Percentiles rank a stretch among this genome's conserved stretches.
Conservation (phyloP, 768 basidiomycete genomes). For the Phallus indusiatus region DNA sequence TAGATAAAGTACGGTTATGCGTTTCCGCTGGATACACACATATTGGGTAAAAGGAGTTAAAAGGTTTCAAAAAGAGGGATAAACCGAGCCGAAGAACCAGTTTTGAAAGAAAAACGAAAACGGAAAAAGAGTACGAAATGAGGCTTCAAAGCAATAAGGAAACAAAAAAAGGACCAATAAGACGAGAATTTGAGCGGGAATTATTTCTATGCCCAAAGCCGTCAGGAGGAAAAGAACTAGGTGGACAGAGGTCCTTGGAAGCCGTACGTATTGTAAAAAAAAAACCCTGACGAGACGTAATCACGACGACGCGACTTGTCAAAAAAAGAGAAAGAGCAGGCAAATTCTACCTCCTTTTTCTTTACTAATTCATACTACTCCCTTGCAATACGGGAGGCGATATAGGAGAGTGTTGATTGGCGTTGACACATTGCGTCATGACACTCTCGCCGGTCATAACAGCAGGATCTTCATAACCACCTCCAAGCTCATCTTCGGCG, state of each 20-base stretch:
- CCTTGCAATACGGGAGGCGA: constrained; percentile 69
- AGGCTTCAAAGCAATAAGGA: constrained; percentile 1
- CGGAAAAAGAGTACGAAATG: constrained; percentile 7
- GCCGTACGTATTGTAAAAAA: background rate
- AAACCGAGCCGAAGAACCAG: constrained; percentile 1
- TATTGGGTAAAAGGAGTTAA: background rate
- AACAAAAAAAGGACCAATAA: constrained; percentile 3
- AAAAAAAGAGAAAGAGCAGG: background rate
- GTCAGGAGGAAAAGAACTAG: background rate
- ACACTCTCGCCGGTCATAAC: constrained; percentile 25
- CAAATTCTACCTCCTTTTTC: constrained; percentile 11
- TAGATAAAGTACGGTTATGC: background rate
- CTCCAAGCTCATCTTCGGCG: constrained; percentile 73
- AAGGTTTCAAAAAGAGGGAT: background rate
- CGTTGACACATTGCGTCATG: constrained; percentile 50
- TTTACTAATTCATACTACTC: constrained; percentile 86
- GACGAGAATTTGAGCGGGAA: constrained; percentile 2
- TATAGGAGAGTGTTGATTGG: constrained; percentile 36
- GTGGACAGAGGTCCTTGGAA: too few species aligned
- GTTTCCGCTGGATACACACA: background rate
- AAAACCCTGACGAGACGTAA: background rate
- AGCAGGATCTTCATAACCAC: constrained; percentile 28
- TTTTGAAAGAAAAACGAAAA: constrained; percentile 6
- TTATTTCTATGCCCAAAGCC: background rate
- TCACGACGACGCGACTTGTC: background rate